phyloP scores from a whole-genome alignment of 768 basidiomycete species.

The Tephrocybe sp. region DNA sequence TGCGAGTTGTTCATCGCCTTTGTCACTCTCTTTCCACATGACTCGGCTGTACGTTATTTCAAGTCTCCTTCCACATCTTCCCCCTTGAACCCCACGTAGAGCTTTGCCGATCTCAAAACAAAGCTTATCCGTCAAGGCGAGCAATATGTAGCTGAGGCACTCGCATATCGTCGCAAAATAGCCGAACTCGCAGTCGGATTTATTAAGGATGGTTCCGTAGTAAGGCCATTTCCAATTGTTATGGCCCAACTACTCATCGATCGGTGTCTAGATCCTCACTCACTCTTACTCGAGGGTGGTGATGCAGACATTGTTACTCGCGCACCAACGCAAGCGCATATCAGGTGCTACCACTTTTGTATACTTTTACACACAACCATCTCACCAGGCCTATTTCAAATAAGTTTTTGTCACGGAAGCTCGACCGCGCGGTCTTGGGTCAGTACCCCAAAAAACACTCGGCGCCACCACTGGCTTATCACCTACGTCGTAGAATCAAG shows the following conservation, averaged over 20 bases:
- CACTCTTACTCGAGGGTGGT: constrained; percentile 98
- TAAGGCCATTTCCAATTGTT: constrained; percentile 26
- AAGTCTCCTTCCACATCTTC: constrained; percentile 9
- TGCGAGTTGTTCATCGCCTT: constrained; percentile 90
- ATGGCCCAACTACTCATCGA: constrained; percentile 10
- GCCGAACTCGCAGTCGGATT: constrained; percentile 87
- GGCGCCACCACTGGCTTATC: constrained; percentile 4
- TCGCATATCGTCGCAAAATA: constrained; percentile 87
- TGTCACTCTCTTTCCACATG: constrained; percentile 81
- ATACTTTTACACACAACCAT: constrained; percentile 12
- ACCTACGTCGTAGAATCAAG: constrained; percentile 58
- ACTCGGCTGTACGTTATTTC: constrained; percentile 60
- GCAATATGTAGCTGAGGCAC: constrained; percentile 72
- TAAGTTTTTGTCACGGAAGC: constrained; percentile 96
- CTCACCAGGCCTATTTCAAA: constrained; percentile 3
- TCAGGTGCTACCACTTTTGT: constrained; percentile 44
- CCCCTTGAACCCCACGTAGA: constrained; percentile 40
- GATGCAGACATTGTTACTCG: constrained; percentile 85
- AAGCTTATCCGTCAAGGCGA: constrained; percentile 81
- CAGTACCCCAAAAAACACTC: constrained; percentile 28
- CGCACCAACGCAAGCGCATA: constrained; percentile 89
- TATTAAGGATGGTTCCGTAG: constrained; percentile 93
- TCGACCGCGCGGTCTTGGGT: constrained; percentile 87
- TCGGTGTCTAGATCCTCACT: constrained; percentile 73
- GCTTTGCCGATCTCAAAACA: constrained; percentile 78